Conservation (phyloP, 2,329 filamentous ascomycete genomes). For the Ophiostoma himal-ulmi region DNA sequence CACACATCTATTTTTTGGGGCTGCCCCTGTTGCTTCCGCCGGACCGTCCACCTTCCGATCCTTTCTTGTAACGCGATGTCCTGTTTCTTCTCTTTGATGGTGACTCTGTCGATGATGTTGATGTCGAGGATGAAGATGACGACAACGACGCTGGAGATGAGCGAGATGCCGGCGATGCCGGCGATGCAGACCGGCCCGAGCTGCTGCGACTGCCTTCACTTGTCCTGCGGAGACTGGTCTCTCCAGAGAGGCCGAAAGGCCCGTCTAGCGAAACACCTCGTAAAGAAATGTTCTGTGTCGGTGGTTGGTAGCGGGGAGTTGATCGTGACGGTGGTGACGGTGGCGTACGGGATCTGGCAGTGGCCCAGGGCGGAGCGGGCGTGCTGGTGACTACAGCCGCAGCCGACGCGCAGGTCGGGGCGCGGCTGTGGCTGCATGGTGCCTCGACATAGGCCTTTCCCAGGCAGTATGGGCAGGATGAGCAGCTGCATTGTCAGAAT, state of each 20-base stretch:
- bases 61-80: not conserved
- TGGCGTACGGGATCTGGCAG: not conserved
- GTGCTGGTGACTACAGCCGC: not conserved
- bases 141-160: not conserved
- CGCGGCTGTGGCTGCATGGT: constrained; percentile 18
- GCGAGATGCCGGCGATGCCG: not conserved
- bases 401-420: not conserved
- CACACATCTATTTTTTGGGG: not conserved
- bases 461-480: constrained; percentile 21
- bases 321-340: not conserved
- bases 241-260: not conserved
- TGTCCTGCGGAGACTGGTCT: not conserved
- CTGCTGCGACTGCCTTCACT: not conserved
- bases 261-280: not conserved
- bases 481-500: constrained; percentile 12
- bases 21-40: not conserved
- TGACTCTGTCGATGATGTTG: not conserved
- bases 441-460: constrained; percentile 22
- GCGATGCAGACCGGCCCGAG: not conserved
- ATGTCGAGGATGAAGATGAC: not conserved
- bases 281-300: not conserved
- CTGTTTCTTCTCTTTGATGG: not conserved
- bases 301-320: not conserved
- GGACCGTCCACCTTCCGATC: not conserved
- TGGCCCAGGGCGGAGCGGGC: not conserved